Evolutionary conservation across 306 rosid genomes (phyloP).

Genomic region (Arachis hypogaea): DNA sequence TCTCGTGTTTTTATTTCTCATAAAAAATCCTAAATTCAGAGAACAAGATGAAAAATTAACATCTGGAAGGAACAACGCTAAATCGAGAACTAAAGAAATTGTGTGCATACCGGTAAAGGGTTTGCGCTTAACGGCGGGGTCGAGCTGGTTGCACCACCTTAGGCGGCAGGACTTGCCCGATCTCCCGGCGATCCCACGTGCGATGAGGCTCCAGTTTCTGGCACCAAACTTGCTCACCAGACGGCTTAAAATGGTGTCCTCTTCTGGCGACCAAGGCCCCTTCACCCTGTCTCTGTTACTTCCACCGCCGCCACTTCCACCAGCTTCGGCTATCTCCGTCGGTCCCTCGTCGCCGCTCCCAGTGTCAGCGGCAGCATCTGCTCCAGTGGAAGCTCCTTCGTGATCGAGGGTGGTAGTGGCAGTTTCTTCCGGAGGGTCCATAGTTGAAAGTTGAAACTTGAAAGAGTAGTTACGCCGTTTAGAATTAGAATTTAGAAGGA

Average conservation of each 20-base stretch:
- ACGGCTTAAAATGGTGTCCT: constrained; percentile 77
- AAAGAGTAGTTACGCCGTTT: background rate
- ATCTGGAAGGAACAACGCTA: background rate
- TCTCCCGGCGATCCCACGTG: constrained; percentile 87
- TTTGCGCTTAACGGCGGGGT: constrained; percentile 90
- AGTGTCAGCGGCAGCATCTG: constrained; percentile 30
- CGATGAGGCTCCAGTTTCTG: constrained; percentile 89
- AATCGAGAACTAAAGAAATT: background rate
- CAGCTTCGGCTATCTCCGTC: constrained; percentile 39
- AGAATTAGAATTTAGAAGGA: too few relatives aligned
- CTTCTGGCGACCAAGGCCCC: constrained; percentile 96
- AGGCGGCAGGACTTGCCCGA: constrained; percentile 98
- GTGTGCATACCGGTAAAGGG: constrained; percentile 70
- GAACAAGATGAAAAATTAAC: too few relatives aligned
- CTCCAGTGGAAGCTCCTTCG: constrained; percentile 23
- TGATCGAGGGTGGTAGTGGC: constrained; percentile 28
- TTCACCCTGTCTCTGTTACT: constrained; percentile 67
- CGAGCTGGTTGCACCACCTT: constrained; percentile 97
- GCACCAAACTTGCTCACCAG: constrained; percentile 90
- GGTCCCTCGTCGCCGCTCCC: constrained; percentile 68
- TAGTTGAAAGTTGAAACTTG: constrained; percentile 1
- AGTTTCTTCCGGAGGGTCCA: constrained; percentile 51
- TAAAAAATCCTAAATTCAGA: too few relatives aligned
- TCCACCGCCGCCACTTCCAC: constrained; percentile 31
- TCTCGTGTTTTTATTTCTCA: too few relatives aligned